Percentiles rank a stretch among this genome's conserved stretches.
Conservation (phyloP, 2,329 filamentous ascomycete genomes). For the Celoporthe dispersa region DNA sequence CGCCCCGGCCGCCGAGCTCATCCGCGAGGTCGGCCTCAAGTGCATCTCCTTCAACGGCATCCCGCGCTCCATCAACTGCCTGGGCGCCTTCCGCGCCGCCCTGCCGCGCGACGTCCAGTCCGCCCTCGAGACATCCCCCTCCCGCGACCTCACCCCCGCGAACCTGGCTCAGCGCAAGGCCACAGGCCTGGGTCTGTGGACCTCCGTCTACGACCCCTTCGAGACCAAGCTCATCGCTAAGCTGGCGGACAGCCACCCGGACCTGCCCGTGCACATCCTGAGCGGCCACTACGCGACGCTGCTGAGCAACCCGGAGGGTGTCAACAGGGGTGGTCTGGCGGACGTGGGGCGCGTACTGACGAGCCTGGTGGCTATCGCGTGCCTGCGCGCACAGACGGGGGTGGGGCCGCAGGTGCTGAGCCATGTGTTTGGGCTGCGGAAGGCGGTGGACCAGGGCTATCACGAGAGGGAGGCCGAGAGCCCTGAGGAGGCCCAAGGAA, state of each 20-base stretch:
- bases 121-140: conserved; percentile 60
- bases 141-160: conserved; percentile 54
- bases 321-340: conserved; percentile 47
- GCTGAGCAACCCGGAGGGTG: conserved; percentile 67
- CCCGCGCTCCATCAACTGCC: conserved; percentile 81
- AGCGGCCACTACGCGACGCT: conserved; percentile 74
- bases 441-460: conserved; percentile 61
- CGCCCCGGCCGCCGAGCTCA: conserved; percentile 67
- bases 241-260: conserved; percentile 76
- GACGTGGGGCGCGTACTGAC: conserved; percentile 73
- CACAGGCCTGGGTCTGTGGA: conserved; percentile 72
- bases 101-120: conserved; percentile 62
- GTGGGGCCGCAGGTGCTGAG: conserved; percentile 82
- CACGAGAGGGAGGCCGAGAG: conserved; percentile 34
- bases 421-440: conserved; percentile 80
- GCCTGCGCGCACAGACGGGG: conserved; percentile 76
- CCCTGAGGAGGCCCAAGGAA: conserved; percentile 38
- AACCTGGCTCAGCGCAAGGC: conserved; percentile 59
- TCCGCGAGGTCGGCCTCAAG: conserved; percentile 73
- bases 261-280: conserved; percentile 80
- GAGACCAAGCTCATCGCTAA: conserved; percentile 72
- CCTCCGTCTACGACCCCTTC: conserved; percentile 75
- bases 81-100: conserved; percentile 69
- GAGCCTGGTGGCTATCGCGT: conserved; percentile 73
- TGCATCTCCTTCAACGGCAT: conserved; percentile 83